Percentiles rank a stretch among this genome's conserved stretches.
Conservation (phyloP, 805 yeast genomes). For the Diddensiella caesifluorescens region DNA sequence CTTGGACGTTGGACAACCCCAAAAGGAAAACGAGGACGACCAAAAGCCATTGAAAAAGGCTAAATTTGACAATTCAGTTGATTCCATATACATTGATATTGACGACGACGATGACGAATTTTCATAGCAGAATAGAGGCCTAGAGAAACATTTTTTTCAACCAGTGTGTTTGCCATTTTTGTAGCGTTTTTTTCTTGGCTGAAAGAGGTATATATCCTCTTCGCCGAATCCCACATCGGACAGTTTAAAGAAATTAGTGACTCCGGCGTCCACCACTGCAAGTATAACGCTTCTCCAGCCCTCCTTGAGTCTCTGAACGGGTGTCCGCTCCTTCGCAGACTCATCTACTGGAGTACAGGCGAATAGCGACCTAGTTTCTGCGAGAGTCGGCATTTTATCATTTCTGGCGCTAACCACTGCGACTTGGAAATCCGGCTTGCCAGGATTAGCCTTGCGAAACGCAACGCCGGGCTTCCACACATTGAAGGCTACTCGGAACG, state of each 20-base stretch:
- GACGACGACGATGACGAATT: no score
- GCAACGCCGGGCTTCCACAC: slow-evolving; percentile 75
- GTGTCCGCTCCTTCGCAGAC: slow-evolving; percentile 31
- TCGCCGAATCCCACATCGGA: slow-evolving; percentile 20
- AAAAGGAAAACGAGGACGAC: not conserved
- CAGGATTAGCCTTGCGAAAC: slow-evolving; percentile 65
- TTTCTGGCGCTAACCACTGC: slow-evolving; percentile 45
- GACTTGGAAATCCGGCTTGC: slow-evolving; percentile 69
- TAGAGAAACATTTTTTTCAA: not conserved
- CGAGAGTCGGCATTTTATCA: slow-evolving; percentile 32
- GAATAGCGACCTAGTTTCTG: slow-evolving; percentile 32
- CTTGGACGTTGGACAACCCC: no score
- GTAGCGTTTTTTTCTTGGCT: slow-evolving; percentile 3
- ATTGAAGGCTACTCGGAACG: slow-evolving; percentile 45
- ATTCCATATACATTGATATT: no score
- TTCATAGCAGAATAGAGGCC: no score
- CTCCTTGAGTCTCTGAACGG: slow-evolving; percentile 38
- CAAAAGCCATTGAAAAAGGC: no score
- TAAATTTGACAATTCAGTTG: not conserved
- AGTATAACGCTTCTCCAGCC: slow-evolving; percentile 52
- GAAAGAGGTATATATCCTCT: slow-evolving; percentile 14
- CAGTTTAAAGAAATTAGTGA: slow-evolving; percentile 27
- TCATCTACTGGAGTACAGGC: slow-evolving; percentile 22
- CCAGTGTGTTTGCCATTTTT: not conserved
- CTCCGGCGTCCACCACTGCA: slow-evolving; percentile 74